These are phyloP conservation scores for Solanum megistacrolobum DNA, from an alignment of 257 asterid genomes.

Conservation along the genomic window DNA sequence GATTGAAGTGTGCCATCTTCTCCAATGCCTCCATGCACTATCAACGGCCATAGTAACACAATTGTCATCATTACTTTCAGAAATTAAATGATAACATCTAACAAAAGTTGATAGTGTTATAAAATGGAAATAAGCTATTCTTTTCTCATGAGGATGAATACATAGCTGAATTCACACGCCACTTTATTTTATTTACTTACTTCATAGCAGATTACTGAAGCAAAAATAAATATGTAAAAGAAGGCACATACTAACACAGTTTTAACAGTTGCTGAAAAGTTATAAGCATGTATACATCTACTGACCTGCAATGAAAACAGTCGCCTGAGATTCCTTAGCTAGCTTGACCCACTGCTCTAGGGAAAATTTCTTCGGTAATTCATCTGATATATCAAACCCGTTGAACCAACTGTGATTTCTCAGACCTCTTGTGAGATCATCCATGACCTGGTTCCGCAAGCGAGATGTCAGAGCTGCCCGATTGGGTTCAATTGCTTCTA, in stretches of 20 bases:
- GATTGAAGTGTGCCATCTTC: conserved; percentile 91
- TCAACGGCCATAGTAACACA: conserved; percentile 9
- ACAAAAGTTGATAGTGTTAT: neutral
- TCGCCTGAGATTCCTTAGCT: conserved; percentile 65
- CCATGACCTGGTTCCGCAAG: conserved; percentile 64
- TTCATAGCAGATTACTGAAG: neutral
- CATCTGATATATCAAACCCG: conserved; percentile 78
- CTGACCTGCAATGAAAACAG: conserved; percentile 81
- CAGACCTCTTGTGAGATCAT: conserved; percentile 60
- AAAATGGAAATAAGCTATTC: neutral
- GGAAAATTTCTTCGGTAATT: conserved; percentile 47
- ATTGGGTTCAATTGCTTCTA: conserved; percentile 69
- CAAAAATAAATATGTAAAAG: neutral
- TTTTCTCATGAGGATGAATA: neutral
- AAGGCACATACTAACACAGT: neutral
- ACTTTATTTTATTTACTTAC: neutral
- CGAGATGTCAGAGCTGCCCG: conserved; percentile 69
- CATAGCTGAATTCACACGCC: neutral
- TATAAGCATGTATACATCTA: neutral
- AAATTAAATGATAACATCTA: neutral
- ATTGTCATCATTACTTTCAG: neutral
- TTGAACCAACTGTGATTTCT: conserved; percentile 55
- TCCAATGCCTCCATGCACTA: conserved; percentile 94
- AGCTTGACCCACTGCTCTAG: conserved; percentile 70
- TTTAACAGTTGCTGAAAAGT: neutral